These are phyloP conservation scores for Posidonia australis DNA, from an alignment of 106 monocot genomes.

Conservation along the genomic window DNA sequence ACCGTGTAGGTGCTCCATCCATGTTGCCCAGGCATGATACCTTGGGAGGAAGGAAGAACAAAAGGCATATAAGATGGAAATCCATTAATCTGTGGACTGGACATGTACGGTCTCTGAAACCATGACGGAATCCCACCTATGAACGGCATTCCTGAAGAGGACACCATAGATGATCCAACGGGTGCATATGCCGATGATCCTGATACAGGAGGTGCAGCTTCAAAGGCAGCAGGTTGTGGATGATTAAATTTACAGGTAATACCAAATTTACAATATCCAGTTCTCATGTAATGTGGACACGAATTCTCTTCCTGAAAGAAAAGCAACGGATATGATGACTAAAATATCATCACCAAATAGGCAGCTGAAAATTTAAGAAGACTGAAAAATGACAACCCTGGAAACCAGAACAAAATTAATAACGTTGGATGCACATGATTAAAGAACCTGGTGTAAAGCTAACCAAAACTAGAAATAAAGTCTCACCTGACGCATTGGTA, in stretches of 20 bases:
- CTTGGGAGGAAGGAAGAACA: conserved; percentile 38
- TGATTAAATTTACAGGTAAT: conserved; percentile 67
- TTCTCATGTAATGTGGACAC: conserved; percentile 75
- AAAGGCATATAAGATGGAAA: conserved; percentile 42
- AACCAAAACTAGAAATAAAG: conserved; percentile 2
- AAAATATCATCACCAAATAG: not conserved
- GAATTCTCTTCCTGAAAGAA: conserved; percentile 52
- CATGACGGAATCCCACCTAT: conserved; percentile 44
- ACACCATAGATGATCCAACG: conserved; percentile 20
- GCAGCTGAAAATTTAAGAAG: too few species aligned
- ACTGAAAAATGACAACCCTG: too few species aligned
- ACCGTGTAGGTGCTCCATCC: conserved; percentile 67
- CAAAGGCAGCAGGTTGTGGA: conserved; percentile 40
- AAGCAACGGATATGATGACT: not conserved
- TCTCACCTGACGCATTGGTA: conserved; percentile 71
- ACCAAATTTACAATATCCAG: conserved; percentile 68
- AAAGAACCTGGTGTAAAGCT: not conserved
- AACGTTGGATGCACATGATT: conserved; percentile 2
- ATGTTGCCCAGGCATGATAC: conserved; percentile 37
- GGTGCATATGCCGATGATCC: conserved; percentile 32
- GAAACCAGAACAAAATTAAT: too few species aligned
- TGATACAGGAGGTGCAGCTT: conserved; percentile 20
- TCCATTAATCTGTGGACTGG: conserved; percentile 32
- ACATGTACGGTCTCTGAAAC: conserved; percentile 37
- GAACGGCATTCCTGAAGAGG: conserved; percentile 30